A percentile compares a stretch with the other conserved stretches of the same genome.
Conservation (phyloP, 352 stramenopile species). For the Globisporangium barbulae region DNA sequence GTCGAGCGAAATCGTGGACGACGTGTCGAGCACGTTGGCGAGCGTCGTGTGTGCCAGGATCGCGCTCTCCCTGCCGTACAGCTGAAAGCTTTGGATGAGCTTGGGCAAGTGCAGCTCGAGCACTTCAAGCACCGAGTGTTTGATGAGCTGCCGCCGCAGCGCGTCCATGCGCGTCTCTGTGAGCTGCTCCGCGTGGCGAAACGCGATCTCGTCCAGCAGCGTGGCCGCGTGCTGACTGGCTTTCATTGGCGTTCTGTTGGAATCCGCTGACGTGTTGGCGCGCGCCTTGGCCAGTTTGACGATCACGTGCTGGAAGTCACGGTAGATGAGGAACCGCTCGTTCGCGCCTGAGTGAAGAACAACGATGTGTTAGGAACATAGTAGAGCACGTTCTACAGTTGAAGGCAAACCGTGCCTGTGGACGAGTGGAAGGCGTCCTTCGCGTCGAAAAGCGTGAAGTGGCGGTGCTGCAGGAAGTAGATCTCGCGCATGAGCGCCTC, state of each 20-base stretch:
- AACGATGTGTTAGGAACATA: not conserved
- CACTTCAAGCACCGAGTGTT: conserved; percentile 40
- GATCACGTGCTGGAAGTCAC: conserved; percentile 58
- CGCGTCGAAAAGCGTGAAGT: conserved; percentile 64
- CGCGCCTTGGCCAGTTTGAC: conserved; percentile 28
- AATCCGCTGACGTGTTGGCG: not conserved
- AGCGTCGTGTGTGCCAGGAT: conserved; percentile 11
- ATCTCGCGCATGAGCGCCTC: conserved; percentile 39
- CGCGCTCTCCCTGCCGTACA: conserved; percentile 41
- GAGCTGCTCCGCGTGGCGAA: not conserved
- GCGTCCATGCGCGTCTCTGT: conserved; percentile 29
- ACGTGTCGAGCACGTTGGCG: conserved; percentile 18
- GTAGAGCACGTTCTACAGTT: not conserved
- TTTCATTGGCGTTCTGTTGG: not conserved
- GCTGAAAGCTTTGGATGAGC: conserved; percentile 54
- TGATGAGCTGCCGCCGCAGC: conserved; percentile 45
- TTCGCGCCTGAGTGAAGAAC: conserved; percentile 23
- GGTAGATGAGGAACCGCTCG: conserved; percentile 47
- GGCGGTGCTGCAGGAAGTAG: conserved; percentile 64
- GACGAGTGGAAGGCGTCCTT: conserved; percentile 63
- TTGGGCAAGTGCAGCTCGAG: conserved; percentile 42
- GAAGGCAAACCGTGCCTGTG: conserved; percentile 23
- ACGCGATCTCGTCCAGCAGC: conserved; percentile 34
- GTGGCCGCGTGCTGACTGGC: conserved; percentile 27
- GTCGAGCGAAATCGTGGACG: conserved; percentile 48